Base-by-base conservation (phyloP, 2,329 filamentous ascomycete genomes). In the Paramyrothecium sp. region DNA sequence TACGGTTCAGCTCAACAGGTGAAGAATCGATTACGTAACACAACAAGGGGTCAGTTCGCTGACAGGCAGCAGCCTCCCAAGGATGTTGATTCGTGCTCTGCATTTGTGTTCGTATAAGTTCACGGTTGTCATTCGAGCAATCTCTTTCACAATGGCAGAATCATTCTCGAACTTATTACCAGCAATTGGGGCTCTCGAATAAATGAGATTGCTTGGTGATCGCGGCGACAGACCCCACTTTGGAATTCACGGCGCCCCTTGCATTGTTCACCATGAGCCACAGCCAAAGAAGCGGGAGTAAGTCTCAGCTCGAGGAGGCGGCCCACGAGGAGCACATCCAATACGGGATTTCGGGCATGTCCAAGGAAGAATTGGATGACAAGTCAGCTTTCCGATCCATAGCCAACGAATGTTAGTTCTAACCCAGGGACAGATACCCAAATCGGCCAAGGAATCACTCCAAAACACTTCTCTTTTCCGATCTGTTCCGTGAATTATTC, bases 391-490 rank as follows among this genome's bases (percentile, higher is more conserved):
- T 21, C 26, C 26, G 26, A 30, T 30, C 26, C 26, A 5, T 19
- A 20, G 13, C 19, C 3, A 17, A n/a, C 63, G 71, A 55, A 74
- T 55, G 54, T 17, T n/a, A 16, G 26, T 30, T 30, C 26, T 30
- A 10, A 30, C 26, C 26, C 26, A 30, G 26, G n/a, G 2, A n/a
- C 58, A 92, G 89, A 68, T 96, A 91, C 69, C 91, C 92, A 3
- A 88, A 92, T 67, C 86, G 92, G 3, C 95, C 95, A 3, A 84
- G 79, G 60, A 99, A 98, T 63, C 85, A 89, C 64, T 86, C 86
- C 44, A 86, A 85, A 60, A 97, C 94, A 1, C 78, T 96, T 11
- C 85, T 86, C 5, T 99, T 99, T 69, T 89, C 91, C 58, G 88
- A 90, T 3, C 80, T 99, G 0, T 92, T 89, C 70, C 78, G 82